Percentiles rank a stretch among this genome's conserved stretches.
Evolutionary conservation across 2,329 filamentous ascomycete genomes (phyloP).

Genomic region (Cytospora piceae): DNA sequence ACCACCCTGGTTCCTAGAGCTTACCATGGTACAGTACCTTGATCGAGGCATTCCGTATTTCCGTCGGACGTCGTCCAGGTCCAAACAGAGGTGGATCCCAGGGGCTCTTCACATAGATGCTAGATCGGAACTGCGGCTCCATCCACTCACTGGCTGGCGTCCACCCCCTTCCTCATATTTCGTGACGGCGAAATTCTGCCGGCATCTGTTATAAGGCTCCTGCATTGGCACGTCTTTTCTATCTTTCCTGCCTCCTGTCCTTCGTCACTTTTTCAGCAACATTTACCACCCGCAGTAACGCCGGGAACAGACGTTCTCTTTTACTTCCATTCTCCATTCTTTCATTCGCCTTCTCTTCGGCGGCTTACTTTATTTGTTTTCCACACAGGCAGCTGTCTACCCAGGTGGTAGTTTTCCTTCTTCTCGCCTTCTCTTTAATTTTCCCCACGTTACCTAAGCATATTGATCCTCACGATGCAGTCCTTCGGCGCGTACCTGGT

Average conservation of each 20-base stretch:
- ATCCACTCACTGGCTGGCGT: slow-evolving; percentile 7
- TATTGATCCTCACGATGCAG: slow-evolving; percentile 20
- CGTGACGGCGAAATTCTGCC: background rate
- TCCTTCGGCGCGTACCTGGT: slow-evolving; percentile 29
- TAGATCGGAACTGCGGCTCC: slow-evolving; percentile 18
- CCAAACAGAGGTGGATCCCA: slow-evolving; percentile 13
- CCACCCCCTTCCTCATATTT: slow-evolving; percentile 11
- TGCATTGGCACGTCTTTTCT: background rate
- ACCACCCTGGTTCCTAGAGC: background rate
- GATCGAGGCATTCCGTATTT: slow-evolving; percentile 7
- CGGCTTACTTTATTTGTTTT: background rate
- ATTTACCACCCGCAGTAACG: slow-evolving; percentile 6
- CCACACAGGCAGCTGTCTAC: slow-evolving; percentile 14
- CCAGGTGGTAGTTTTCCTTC: slow-evolving; percentile 26
- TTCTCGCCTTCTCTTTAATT: background rate
- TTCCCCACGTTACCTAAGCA: background rate
- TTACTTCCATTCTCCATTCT: slow-evolving; percentile 5
- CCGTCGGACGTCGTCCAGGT: background rate
- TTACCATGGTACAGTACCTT: background rate
- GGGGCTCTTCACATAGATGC: slow-evolving; percentile 8
- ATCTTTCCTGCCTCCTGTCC: background rate
- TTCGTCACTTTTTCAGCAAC: slow-evolving; percentile 13
- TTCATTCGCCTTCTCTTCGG: background rate
- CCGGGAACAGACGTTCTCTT: slow-evolving; percentile 9
- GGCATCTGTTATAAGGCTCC: background rate